Conservation (phyloP, 1,284 basidiomycete genomes). For the Xanthoconium separans region DNA sequence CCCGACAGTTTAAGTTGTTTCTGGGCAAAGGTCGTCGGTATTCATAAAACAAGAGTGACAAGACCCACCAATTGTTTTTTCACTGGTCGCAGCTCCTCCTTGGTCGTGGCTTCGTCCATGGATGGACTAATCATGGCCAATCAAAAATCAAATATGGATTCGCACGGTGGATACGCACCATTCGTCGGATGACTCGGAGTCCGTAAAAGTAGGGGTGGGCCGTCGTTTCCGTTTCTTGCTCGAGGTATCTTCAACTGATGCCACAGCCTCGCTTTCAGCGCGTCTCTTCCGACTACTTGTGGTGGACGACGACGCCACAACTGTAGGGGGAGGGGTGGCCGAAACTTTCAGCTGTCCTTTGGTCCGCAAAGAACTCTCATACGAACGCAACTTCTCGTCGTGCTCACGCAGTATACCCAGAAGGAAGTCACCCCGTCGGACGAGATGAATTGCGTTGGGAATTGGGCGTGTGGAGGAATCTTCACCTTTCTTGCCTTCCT, state of each 20-base stretch:
- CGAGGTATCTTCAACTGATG: constrained; percentile 68
- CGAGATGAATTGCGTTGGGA: constrained; percentile 96
- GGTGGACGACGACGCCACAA: constrained; percentile 65
- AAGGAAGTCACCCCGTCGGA: constrained; percentile 94
- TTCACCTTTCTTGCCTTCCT: constrained; percentile 92
- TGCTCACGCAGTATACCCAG: constrained; percentile 88
- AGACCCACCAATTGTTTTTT: constrained; percentile 88
- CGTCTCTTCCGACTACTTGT: constrained; percentile 61
- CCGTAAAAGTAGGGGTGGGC: constrained; percentile 89
- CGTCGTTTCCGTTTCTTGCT: constrained; percentile 79
- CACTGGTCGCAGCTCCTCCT: constrained; percentile 94
- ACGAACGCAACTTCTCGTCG: constrained; percentile 87
- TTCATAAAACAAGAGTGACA: neutral
- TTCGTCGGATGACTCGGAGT: constrained; percentile 85
- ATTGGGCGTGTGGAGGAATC: constrained; percentile 79
- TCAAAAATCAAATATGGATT: neutral
- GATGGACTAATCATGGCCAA: constrained; percentile 60
- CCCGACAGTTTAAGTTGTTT: constrained; percentile 94
- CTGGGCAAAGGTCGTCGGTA: constrained; percentile 39
- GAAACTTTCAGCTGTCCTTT: constrained; percentile 67
- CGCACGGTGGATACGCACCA: constrained; percentile 54
- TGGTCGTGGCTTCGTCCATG: constrained; percentile 95
- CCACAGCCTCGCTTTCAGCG: constrained; percentile 80
- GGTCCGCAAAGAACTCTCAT: constrained; percentile 69
- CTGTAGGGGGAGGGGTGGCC: constrained; percentile 65